Conservation (phyloP, 169 alveolate species). For the Babesia bigemina region DNA sequence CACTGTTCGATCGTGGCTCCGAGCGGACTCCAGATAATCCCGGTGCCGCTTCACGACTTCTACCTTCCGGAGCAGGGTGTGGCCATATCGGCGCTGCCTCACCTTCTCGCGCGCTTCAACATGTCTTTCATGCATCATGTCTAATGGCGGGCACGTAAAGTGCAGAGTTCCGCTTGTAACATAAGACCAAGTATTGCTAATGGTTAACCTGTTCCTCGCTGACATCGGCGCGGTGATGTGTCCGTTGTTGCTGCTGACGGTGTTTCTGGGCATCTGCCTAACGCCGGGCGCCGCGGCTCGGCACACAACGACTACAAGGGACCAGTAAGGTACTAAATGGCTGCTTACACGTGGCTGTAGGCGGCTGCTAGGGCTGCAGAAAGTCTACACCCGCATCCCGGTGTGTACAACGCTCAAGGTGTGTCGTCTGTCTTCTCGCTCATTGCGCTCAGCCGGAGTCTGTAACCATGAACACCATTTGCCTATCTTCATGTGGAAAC, state of each 20-base stretch:
- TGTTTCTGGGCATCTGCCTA: conserved; percentile 7
- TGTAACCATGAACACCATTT: conserved; percentile 46
- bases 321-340: too few relatives aligned
- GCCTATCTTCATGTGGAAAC: conserved; percentile 53
- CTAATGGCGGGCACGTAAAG: conserved; percentile 6
- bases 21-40: conserved; percentile 4
- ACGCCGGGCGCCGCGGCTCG: not conserved
- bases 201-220: too few relatives aligned
- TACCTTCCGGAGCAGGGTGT: conserved; percentile 52
- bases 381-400: conserved; percentile 46
- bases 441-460: conserved; percentile 60
- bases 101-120: conserved; percentile 60
- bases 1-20: conserved; percentile 43
- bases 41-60: conserved; percentile 58
- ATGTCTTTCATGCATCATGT: conserved; percentile 46
- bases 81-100: conserved; percentile 56
- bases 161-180: too few relatives aligned
- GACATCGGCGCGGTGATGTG: conserved; percentile 1
- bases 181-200: too few relatives aligned
- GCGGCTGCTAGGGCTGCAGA: conserved; percentile 17
- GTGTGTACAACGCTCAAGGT: conserved; percentile 56
- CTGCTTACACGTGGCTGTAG: not conserved
- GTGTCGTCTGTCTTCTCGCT: not conserved
- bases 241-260: conserved; percentile 13
- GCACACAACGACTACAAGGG: too few relatives aligned